phyloP scores from a whole-genome alignment of 306 rosid species.

The Abrus precatorius region DNA sequence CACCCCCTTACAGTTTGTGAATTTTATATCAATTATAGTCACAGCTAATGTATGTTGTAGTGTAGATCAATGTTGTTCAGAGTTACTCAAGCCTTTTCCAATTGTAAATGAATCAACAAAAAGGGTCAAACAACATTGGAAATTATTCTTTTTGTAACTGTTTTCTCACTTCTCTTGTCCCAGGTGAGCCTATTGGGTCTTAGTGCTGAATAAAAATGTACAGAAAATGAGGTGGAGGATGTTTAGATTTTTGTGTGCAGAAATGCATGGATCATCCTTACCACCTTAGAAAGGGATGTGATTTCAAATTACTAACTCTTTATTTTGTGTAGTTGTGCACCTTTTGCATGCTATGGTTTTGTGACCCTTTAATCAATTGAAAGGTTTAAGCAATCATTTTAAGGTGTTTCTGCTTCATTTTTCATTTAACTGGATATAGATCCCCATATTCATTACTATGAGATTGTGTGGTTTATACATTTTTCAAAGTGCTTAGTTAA shows the following conservation, averaged over 20 bases:
- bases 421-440: too few relatives aligned
- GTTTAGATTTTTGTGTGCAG: constrained; percentile 40
- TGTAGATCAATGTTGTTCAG: constrained; percentile 53
- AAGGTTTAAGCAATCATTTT: background rate
- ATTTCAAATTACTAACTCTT: background rate
- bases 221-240: constrained; percentile 37
- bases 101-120: constrained; percentile 59
- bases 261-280: constrained; percentile 38
- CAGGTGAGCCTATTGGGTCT: constrained; percentile 29
- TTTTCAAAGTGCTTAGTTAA: too few relatives aligned
- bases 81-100: constrained; percentile 47
- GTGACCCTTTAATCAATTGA: background rate
- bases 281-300: background rate
- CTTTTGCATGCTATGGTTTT: constrained; percentile 31
- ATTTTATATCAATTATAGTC: constrained; percentile 47
- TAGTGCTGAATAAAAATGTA: constrained; percentile 28
- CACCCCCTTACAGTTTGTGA: constrained; percentile 22
- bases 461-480: too few relatives aligned
- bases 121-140: constrained; percentile 49
- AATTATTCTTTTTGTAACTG: constrained; percentile 39
- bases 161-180: background rate
- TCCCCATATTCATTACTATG: background rate
- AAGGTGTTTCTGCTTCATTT: background rate
- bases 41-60: constrained; percentile 58
- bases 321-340: background rate